These are phyloP conservation scores for Amaranthus tricolor DNA, from an alignment of 179 eudicot genomes.

Conservation along the genomic window DNA sequence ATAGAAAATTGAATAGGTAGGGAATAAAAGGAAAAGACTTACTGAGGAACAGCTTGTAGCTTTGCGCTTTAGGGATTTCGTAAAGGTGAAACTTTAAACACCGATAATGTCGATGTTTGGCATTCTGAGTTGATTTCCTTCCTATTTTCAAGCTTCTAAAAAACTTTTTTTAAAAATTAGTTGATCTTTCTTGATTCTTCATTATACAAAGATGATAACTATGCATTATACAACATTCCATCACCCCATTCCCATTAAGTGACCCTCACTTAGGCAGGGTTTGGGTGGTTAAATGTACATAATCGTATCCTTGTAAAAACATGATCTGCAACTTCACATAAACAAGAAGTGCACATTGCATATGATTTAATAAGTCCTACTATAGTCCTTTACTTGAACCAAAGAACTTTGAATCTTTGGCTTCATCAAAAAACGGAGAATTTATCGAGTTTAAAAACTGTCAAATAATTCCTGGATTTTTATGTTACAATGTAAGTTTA, in stretches of 20 bases:
- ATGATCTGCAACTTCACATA: no score
- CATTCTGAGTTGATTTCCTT: not conserved
- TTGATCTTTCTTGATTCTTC: constrained; percentile 3
- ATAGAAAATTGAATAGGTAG: not conserved
- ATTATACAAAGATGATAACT: not conserved
- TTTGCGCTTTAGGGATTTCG: not conserved
- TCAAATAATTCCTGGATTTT: not conserved
- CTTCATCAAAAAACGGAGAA: no score
- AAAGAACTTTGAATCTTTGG: no score
- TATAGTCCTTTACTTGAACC: no score
- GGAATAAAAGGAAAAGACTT: not conserved
- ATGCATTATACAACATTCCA: no score
- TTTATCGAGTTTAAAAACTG: not conserved
- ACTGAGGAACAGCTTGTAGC: not conserved
- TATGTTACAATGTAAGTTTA: not conserved
- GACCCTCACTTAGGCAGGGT: no score
- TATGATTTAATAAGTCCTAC: no score
- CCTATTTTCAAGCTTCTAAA: not conserved
- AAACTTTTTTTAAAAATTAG: not conserved
- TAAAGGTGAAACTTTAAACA: not conserved
- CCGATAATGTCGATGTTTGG: not conserved
- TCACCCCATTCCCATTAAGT: no score
- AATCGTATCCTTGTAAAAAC: no score
- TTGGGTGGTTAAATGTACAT: no score
- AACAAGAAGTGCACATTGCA: no score